Conservation (phyloP, 176 grass and related monocot species). For the Ensete glaucum region DNA sequence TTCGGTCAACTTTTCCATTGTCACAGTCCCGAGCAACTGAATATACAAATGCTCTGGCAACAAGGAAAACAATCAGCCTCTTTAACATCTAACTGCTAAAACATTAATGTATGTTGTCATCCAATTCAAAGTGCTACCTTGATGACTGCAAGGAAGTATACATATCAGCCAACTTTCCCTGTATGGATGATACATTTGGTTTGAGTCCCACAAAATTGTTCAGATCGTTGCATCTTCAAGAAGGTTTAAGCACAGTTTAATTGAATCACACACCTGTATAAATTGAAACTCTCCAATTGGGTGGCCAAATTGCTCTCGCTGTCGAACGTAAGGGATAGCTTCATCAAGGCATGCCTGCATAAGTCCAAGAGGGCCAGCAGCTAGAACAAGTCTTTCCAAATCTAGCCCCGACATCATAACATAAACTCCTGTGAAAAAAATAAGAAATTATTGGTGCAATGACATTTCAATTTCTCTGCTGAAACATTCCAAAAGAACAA, state of each 20-base stretch:
- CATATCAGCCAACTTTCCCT: slow-evolving; percentile 96
- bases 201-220: slow-evolving; percentile 6
- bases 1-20: slow-evolving; percentile 71
- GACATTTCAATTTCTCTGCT: slow-evolving; percentile 6
- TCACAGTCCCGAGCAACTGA: slow-evolving; percentile 89
- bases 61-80: background rate
- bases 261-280: slow-evolving; percentile 48
- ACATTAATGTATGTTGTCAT: slow-evolving; percentile 6
- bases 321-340: slow-evolving; percentile 75
- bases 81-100: background rate
- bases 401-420: slow-evolving; percentile 98
- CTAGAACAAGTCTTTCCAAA: slow-evolving; percentile 89
- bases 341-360: slow-evolving; percentile 98
- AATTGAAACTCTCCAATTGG: slow-evolving; percentile 98
- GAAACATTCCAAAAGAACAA: background rate
- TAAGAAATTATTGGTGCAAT: background rate
- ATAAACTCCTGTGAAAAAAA: slow-evolving; percentile 70
- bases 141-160: slow-evolving; percentile 95
- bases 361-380: slow-evolving; percentile 80
- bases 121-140: slow-evolving; percentile 33
- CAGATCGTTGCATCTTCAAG: background rate
- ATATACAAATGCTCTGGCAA: slow-evolving; percentile 86
- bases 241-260: background rate
- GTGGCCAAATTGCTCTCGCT: slow-evolving; percentile 80
- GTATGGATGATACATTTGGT: slow-evolving; percentile 8